A percentile compares a stretch with the other conserved stretches of the same genome.
Evolutionary conservation across 257 asterid species (phyloP).

Genomic region (Cynanchum wilfordii): DNA sequence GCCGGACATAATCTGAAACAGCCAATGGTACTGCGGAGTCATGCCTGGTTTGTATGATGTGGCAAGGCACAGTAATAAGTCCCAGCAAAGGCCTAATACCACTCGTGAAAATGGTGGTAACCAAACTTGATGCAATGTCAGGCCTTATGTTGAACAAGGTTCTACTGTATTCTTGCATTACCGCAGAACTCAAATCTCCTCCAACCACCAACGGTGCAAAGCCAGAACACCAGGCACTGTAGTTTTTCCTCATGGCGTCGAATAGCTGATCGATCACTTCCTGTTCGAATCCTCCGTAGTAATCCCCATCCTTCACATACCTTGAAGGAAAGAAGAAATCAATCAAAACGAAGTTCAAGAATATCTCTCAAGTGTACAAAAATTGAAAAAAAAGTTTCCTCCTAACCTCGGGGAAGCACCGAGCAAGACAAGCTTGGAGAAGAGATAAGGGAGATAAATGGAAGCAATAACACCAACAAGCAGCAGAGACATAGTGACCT

Average conservation of each 20-base stretch:
- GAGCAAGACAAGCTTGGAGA: conserved; percentile 30
- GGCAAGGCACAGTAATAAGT: conserved; percentile 25
- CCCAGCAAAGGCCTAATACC: conserved; percentile 21
- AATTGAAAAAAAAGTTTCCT: background rate
- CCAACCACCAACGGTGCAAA: conserved; percentile 32
- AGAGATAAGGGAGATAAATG: conserved; percentile 30
- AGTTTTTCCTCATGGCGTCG: background rate
- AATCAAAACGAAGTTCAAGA: background rate
- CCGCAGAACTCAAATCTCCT: conserved; percentile 27
- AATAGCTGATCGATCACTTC: background rate
- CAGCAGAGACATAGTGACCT: conserved; percentile 31
- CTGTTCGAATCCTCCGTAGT: conserved; percentile 17
- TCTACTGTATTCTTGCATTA: conserved; percentile 29
- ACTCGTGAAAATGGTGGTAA: conserved; percentile 21
- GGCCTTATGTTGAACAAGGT: conserved; percentile 32
- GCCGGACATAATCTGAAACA: conserved; percentile 24
- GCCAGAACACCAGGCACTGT: conserved; percentile 7
- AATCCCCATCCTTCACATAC: conserved; percentile 27
- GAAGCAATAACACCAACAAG: conserved; percentile 30
- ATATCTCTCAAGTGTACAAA: background rate
- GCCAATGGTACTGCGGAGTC: conserved; percentile 24
- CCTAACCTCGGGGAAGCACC: conserved; percentile 36
- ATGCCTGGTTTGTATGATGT: conserved; percentile 27
- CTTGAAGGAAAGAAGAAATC: conserved; percentile 1
- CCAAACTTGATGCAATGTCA: conserved; percentile 24